Conservation (phyloP, 2,329 filamentous ascomycete genomes). For the Graphilbum fragrans region DNA sequence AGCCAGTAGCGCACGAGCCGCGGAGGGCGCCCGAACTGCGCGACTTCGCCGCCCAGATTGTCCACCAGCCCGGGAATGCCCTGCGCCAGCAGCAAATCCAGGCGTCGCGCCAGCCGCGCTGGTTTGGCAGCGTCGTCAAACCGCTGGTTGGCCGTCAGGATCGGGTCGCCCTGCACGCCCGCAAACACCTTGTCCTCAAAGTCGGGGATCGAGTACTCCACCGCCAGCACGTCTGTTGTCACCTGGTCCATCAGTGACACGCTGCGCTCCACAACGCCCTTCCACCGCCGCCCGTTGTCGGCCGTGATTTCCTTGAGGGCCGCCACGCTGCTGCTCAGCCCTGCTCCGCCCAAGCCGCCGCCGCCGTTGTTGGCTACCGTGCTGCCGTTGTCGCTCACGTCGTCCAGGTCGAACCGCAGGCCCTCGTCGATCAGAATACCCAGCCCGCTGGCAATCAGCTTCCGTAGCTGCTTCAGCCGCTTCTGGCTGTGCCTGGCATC, state of each 20-base stretch:
- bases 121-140: constrained; percentile 32
- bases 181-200: constrained; percentile 56
- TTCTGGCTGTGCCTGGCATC: constrained; percentile 66
- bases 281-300: constrained; percentile 40
- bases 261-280: constrained; percentile 65
- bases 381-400: constrained; percentile 9
- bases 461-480: constrained; percentile 57
- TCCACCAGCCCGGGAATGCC: constrained; percentile 56
- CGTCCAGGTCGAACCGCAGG: constrained; percentile 48
- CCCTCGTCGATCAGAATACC: constrained; percentile 83
- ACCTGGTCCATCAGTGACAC: constrained; percentile 81
- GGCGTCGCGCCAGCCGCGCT: constrained; percentile 50
- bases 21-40: constrained; percentile 63
- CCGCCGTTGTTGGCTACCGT: background rate
- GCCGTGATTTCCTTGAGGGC: constrained; percentile 23
- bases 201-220: constrained; percentile 49
- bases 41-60: constrained; percentile 42
- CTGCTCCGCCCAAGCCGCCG: background rate
- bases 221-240: constrained; percentile 54
- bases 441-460: constrained; percentile 74
- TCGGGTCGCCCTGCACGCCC: constrained; percentile 48
- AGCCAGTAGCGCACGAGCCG: constrained; percentile 79
- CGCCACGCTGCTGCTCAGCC: constrained; percentile 16
- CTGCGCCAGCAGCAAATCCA: constrained; percentile 56
- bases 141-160: constrained; percentile 41